Conservation (phyloP, 805 yeast species). For the Hanseniaspora taiwanica region DNA sequence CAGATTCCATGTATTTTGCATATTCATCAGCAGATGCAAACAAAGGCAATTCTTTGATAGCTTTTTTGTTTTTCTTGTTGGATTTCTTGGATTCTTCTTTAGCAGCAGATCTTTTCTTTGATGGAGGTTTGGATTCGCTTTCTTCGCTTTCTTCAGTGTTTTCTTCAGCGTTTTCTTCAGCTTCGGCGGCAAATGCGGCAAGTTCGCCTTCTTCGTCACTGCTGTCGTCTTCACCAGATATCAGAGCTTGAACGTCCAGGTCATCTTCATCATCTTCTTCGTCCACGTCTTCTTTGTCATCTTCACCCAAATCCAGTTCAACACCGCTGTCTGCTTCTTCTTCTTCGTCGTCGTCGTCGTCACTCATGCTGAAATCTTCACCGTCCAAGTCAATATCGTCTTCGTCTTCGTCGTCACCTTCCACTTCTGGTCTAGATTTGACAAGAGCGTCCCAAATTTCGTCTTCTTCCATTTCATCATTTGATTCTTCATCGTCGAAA, state of each 20-base stretch:
- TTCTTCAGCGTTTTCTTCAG: slow-evolving; percentile 9
- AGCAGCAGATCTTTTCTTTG: slow-evolving; percentile 12
- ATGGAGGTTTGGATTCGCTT: slow-evolving; percentile 7
- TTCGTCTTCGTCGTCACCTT: slow-evolving; percentile 32
- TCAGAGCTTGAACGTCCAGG: slow-evolving; percentile 8
- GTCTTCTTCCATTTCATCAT: slow-evolving; percentile 41
- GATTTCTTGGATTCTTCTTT: slow-evolving; percentile 21
- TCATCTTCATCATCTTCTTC: slow-evolving; percentile 22
- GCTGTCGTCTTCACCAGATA: slow-evolving; percentile 23
- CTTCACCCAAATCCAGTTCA: slow-evolving; percentile 19
- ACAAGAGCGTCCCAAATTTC: slow-evolving; percentile 76
- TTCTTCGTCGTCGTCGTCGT: slow-evolving; percentile 24
- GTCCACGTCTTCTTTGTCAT: slow-evolving; percentile 23
- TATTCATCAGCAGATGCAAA: slow-evolving; percentile 87
- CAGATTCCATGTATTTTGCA: slow-evolving; percentile 56
- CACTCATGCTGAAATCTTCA: slow-evolving; percentile 35
- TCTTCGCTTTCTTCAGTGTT: slow-evolving; percentile 16
- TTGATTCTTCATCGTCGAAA: slow-evolving; percentile 24
- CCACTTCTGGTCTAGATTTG: slow-evolving; percentile 60
- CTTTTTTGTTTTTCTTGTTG: slow-evolving; percentile 31
- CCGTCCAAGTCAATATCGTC: slow-evolving; percentile 40
- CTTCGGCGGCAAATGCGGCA: not conserved
- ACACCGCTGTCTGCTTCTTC: slow-evolving; percentile 18
- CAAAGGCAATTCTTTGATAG: slow-evolving; percentile 57
- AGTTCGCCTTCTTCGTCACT: slow-evolving; percentile 21